A percentile compares a stretch with the other conserved stretches of the same genome.
Conservation (phyloP, 1,284 basidiomycete genomes). For the Erythrobasidium hasegawianum region DNA sequence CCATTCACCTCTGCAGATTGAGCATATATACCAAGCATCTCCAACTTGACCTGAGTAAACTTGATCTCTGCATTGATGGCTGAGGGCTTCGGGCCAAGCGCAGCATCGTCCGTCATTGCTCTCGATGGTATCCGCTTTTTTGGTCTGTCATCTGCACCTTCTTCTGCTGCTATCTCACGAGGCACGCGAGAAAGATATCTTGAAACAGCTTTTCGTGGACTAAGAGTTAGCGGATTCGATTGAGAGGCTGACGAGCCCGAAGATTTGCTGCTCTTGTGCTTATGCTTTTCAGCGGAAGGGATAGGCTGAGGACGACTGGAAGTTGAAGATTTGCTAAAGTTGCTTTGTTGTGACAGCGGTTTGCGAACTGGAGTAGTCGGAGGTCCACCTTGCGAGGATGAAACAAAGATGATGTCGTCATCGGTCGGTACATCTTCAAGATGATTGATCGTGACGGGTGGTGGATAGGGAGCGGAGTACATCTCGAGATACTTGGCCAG, state of each 20-base stretch:
- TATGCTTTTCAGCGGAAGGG: neutral
- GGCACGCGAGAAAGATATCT: slow-evolving; percentile 10
- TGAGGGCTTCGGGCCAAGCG: slow-evolving; percentile 2
- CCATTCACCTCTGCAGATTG: neutral
- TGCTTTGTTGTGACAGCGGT: neutral
- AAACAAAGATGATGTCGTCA: slow-evolving; percentile 6
- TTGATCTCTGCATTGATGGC: slow-evolving; percentile 24
- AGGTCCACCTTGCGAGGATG: neutral
- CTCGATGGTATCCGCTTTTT: slow-evolving; percentile 10
- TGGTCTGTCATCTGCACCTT: neutral
- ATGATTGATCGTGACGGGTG: neutral
- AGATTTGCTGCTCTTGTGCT: neutral
- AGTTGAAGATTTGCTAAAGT: neutral
- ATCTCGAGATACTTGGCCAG: neutral
- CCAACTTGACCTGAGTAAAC: slow-evolving; percentile 24
- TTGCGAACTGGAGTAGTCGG: neutral
- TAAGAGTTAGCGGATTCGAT: slow-evolving; percentile 4
- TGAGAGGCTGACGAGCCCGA: neutral
- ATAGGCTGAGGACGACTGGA: neutral
- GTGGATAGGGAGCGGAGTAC: neutral
- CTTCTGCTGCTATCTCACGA: slow-evolving; percentile 3
- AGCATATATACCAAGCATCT: slow-evolving; percentile 10
- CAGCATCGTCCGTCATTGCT: neutral
- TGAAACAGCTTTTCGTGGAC: neutral
- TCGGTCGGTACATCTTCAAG: neutral